Evolutionary conservation across 371 early-diverging fungal species (phyloP), one percentile per base, ranked within the genome.

Genomic region (Mucor racemosus): DNA sequence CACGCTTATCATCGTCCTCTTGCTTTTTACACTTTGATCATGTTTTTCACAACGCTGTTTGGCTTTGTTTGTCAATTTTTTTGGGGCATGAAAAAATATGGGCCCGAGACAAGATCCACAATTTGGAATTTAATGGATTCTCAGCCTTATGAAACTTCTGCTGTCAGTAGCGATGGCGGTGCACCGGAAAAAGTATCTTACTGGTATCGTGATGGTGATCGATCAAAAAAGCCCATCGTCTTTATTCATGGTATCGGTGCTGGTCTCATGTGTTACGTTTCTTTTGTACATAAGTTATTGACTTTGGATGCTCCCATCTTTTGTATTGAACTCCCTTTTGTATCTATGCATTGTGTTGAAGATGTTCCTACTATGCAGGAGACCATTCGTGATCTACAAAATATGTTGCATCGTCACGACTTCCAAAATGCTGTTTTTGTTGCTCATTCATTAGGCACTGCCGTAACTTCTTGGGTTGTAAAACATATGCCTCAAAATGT

Each of bases 201-300:
- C 64, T 86, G 85, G 86, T 80, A 76, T 48, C 79, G 62, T 56
- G 79, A 75, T 58, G 73, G 78, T 44, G 65, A 80, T 40, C 76
- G 81, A 15, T 78, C 78, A 62, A 76, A 82, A 56, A 78, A 80
- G 26, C 91, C 92, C 0, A 73, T 91, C 38, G 86, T 90, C 4
- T 91, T 91, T 69, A 84, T 91, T 14, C 90, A 90, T 65, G 92
- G 92, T n/a, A 86, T 92, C 39, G 90, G 89, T 5, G 81, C 86
- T 50, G 91, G 92, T 14, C 64, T 90, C 33, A 76, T 86, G 64
- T 81, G 84, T 41, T 91, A 92, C 65, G 33, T 78, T 38, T 71
- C 80, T 7, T 83, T 90, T 66, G 59, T 92, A 15, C 65, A 69
- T 17, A 67, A 76, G 13, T 59, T 83, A 67, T 50, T 81, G 5